Base-by-base conservation (phyloP, 23 red algal species). In the Gracilaria domingensis region DNA sequence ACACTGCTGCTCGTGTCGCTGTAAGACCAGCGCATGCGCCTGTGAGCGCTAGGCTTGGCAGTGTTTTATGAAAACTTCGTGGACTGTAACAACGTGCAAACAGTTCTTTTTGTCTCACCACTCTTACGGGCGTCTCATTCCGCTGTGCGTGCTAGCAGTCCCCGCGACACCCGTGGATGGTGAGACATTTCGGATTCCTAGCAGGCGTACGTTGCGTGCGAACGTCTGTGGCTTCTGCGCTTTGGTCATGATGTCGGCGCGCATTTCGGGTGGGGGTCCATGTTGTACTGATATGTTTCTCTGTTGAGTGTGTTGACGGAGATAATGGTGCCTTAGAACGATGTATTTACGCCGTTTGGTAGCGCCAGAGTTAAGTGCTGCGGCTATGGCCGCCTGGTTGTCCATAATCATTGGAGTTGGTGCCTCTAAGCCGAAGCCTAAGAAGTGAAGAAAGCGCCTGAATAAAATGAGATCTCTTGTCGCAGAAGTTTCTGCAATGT, bases 301-400 rank as follows among this genome's bases (percentile, higher is more conserved):
- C 7, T 70, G 35, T 7, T 70, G 4, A 24, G 35, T n/a, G 74
- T 54, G 74, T 8, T 79, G 74, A 3, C 45, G 42, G 2, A 79
- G 26, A 79, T 8, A 79, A 24, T 79, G 74, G 30, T 79, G 74
- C 4, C 26, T 37, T 37, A 79, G 74, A 23, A 53, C 74, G 12
- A 79, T 79, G 38, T 54, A 79, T 28, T 79, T 79, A 2, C 74
- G 40, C 4, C 74, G 74, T 51, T 79, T 79, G 34, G 37, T 49
- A 7, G 42, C 45, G 26, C 74, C 42, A 53, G 13, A 2, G 5
- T 79, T 47, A 1, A 29, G 42, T 47, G 34, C 74, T 4, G 39
- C 28, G 4, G 30, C 45, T 4, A 51, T 51, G 11, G 40, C 38
- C 4, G 74, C 74, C 30, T 79, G 74, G 20, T 79, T 79, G 12